phyloP scores from a whole-genome alignment of 495 filamentous ascomycete species.

The Tuber melanosporum region DNA sequence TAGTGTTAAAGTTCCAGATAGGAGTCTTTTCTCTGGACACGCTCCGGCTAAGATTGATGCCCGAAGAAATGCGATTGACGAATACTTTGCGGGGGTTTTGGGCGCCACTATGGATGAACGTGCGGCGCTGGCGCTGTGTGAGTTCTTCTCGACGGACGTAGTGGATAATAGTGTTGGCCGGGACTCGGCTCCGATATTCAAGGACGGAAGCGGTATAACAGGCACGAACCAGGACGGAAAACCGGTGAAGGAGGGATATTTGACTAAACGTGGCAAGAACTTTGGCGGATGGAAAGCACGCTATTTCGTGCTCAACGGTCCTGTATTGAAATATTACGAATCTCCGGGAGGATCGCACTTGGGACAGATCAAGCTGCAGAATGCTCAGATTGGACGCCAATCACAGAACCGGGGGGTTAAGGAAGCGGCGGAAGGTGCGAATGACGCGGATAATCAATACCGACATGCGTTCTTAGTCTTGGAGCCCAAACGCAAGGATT shows the following conservation, averaged over 20 bases:
- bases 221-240: constrained; percentile 17
- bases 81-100: constrained; percentile 75
- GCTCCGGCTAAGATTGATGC: constrained; percentile 91
- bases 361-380: constrained; percentile 84
- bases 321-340: constrained; percentile 86
- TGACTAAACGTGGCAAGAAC: constrained; percentile 95
- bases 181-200: constrained; percentile 19
- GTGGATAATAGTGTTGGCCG: constrained; percentile 64
- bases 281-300: constrained; percentile 99
- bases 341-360: constrained; percentile 77
- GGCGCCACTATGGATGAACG: constrained; percentile 72
- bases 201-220: constrained; percentile 26
- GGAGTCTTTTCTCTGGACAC: constrained; percentile 81
- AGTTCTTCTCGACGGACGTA: constrained; percentile 79
- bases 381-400: constrained; percentile 84
- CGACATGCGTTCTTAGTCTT: constrained; percentile 91
- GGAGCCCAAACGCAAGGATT: constrained; percentile 95
- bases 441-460: constrained; percentile 80
- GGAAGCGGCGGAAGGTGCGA: constrained; percentile 54
- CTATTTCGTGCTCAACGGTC: constrained; percentile 87
- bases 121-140: constrained; percentile 75
- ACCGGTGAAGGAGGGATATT: constrained; percentile 76
- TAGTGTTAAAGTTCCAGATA: constrained; percentile 68
- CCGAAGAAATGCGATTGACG: constrained; percentile 69
- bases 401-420: constrained; percentile 53